phyloP scores from a whole-genome alignment of 1,139 yeast genomes.

The Yamadazyma buinensis region DNA sequence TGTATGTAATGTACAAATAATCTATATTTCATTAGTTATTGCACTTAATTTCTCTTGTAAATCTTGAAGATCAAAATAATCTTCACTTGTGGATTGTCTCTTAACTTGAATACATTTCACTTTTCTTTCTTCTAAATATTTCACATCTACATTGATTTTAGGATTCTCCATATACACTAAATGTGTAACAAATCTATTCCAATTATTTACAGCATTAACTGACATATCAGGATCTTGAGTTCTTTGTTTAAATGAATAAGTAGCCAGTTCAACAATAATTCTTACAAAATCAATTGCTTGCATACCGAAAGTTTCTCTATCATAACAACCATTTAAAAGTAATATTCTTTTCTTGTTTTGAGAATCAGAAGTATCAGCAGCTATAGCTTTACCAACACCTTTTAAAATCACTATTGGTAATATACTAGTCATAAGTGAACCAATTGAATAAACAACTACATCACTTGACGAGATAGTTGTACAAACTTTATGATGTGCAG shows the following conservation, averaged over 20 bases:
- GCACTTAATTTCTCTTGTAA: constrained; percentile 25
- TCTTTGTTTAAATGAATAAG: constrained; percentile 27
- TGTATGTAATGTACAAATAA: neutral
- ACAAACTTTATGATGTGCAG: constrained; percentile 64
- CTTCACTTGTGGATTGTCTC: constrained; percentile 15
- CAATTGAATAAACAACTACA: constrained; percentile 72
- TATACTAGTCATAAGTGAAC: constrained; percentile 83
- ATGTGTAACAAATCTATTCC: constrained; percentile 53
- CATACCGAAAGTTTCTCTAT: constrained; percentile 74
- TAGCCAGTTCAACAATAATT: constrained; percentile 49
- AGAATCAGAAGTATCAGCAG: constrained; percentile 23
- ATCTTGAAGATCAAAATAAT: constrained; percentile 38
- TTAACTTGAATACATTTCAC: constrained; percentile 46
- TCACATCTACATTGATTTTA: constrained; percentile 46
- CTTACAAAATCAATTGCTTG: constrained; percentile 55
- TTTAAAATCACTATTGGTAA: constrained; percentile 71
- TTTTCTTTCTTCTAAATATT: constrained; percentile 34
- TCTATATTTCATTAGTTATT: neutral
- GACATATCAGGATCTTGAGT: constrained; percentile 6
- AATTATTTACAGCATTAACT: constrained; percentile 13
- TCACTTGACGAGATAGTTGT: constrained; percentile 50
- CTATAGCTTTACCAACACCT: constrained; percentile 65
- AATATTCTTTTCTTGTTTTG: constrained; percentile 45
- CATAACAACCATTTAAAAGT: constrained; percentile 66
- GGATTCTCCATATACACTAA: constrained; percentile 47